Percentiles rank a stretch among this genome's conserved stretches.
phyloP scores from a whole-genome alignment of 352 stramenopile genomes.

The Phytophthora syringae region DNA sequence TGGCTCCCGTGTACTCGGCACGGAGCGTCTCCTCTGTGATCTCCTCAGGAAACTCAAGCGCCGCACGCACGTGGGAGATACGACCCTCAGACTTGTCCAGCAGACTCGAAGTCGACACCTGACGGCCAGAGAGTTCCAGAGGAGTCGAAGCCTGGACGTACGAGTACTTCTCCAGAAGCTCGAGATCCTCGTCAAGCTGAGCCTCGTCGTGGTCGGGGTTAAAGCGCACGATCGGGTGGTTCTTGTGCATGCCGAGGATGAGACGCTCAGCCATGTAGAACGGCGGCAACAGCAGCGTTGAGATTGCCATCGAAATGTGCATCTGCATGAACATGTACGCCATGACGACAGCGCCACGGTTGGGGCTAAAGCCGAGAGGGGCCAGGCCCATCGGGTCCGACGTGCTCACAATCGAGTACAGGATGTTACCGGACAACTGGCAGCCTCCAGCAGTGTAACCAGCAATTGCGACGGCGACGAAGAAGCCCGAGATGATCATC shows the following conservation, averaged over 20 bases:
- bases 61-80: constrained; percentile 24
- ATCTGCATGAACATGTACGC: constrained; percentile 37
- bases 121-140: constrained; percentile 20
- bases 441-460: constrained; percentile 27
- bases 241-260: constrained; percentile 32
- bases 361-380: constrained; percentile 25
- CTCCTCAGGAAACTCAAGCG: constrained; percentile 29
- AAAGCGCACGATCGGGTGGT: constrained; percentile 24
- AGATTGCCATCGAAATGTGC: constrained; percentile 31
- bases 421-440: constrained; percentile 29
- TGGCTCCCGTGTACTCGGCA: constrained; percentile 46
- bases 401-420: constrained; percentile 32
- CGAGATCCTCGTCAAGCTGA: constrained; percentile 23
- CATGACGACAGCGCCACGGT: constrained; percentile 30
- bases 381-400: constrained; percentile 16
- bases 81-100: constrained; percentile 29
- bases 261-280: constrained; percentile 38
- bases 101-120: constrained; percentile 24
- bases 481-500: constrained; percentile 26
- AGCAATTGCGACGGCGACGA: constrained; percentile 17
- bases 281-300: constrained; percentile 25
- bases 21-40: constrained; percentile 37
- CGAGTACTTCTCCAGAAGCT: constrained; percentile 33
- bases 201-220: constrained; percentile 17
- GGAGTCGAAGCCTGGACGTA: constrained; percentile 31